Conservation (phyloP, 2,329 filamentous ascomycete genomes). For the Neophaeococcomyces aloes region DNA sequence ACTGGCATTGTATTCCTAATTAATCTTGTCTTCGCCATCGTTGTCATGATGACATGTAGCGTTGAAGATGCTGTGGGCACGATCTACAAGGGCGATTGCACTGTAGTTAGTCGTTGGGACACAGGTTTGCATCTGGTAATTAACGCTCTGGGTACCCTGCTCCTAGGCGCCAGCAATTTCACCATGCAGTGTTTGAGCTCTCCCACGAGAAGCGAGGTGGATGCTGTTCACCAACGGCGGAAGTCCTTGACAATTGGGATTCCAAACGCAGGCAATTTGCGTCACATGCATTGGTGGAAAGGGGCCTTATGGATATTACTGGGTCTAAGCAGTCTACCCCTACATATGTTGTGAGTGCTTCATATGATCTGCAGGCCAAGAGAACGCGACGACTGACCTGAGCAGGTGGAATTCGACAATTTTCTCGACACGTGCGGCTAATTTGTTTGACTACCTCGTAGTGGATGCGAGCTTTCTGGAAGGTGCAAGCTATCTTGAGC, state of each 20-base stretch:
- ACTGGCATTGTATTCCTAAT: slow-evolving; percentile 9
- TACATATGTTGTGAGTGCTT: slow-evolving; percentile 10
- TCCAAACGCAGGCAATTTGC: slow-evolving; percentile 8
- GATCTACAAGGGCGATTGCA: slow-evolving; percentile 12
- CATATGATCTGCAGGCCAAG: too few relatives aligned
- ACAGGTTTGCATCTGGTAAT: slow-evolving; percentile 10
- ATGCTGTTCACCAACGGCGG: slow-evolving; percentile 15
- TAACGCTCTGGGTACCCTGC: slow-evolving; percentile 13
- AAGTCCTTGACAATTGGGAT: slow-evolving; percentile 9
- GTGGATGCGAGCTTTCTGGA: slow-evolving; percentile 5
- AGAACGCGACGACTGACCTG: too few relatives aligned
- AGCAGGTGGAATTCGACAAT: slow-evolving; percentile 8
- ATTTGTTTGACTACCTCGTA: slow-evolving; percentile 2
- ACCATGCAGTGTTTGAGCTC: slow-evolving; percentile 23
- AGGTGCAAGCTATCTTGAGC: slow-evolving; percentile 1
- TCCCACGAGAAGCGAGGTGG: slow-evolving; percentile 21
- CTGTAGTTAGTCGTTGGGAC: slow-evolving; percentile 4
- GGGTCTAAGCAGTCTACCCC: slow-evolving; percentile 3
- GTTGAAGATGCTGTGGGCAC: neutral
- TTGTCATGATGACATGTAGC: slow-evolving; percentile 1
- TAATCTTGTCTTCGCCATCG: slow-evolving; percentile 10
- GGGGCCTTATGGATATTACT: slow-evolving; percentile 4
- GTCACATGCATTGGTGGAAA: slow-evolving; percentile 4
- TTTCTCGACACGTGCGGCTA: slow-evolving; percentile 7
- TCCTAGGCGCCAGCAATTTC: slow-evolving; percentile 22